A percentile compares a stretch with the other conserved stretches of the same genome.
Evolutionary conservation across 2,329 filamentous ascomycete genomes (phyloP).

Genomic region (Xylaria sp.): DNA sequence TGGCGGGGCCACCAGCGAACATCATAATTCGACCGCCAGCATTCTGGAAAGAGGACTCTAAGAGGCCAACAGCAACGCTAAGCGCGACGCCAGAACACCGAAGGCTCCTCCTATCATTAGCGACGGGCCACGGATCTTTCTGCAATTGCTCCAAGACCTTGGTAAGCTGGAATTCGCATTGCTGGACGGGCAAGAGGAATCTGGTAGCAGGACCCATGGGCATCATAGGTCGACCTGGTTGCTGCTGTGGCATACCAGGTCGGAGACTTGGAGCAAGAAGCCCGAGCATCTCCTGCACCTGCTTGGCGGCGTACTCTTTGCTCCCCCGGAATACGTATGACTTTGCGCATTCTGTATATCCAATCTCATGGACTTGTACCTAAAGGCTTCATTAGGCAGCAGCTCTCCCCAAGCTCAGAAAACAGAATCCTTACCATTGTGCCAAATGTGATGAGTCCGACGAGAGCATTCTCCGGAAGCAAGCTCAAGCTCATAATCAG

Average conservation of each 20-base stretch:
- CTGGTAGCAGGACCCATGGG: slow-evolving; percentile 84
- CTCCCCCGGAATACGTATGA: slow-evolving; percentile 98
- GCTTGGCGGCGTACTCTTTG: slow-evolving; percentile 98
- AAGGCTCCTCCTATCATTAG: slow-evolving; percentile 88
- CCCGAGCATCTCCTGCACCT: slow-evolving; percentile 99
- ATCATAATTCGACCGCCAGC: slow-evolving; percentile 96
- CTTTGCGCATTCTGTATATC: slow-evolving; percentile 97
- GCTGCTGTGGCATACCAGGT: slow-evolving; percentile 76
- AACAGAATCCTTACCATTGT: slow-evolving; percentile 76
- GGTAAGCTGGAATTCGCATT: slow-evolving; percentile 96
- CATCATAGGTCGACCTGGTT: slow-evolving; percentile 77
- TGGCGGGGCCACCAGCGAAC: slow-evolving; percentile 93
- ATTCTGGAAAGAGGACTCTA: slow-evolving; percentile 96
- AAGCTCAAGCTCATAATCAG: slow-evolving; percentile 87
- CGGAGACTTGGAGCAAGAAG: slow-evolving; percentile 77
- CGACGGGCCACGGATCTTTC: slow-evolving; percentile 96
- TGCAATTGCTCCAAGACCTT: slow-evolving; percentile 95
- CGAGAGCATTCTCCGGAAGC: slow-evolving; percentile 81
- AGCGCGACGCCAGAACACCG: slow-evolving; percentile 96
- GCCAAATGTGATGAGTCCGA: slow-evolving; percentile 86
- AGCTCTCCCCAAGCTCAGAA: not conserved
- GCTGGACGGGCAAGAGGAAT: slow-evolving; percentile 92
- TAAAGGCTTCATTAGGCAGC: slow-evolving; percentile 51
- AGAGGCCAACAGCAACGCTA: slow-evolving; percentile 89
- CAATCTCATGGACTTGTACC: slow-evolving; percentile 97